phyloP scores from a whole-genome alignment of 805 yeast species.

The Alloascoidea hylecoeti region DNA sequence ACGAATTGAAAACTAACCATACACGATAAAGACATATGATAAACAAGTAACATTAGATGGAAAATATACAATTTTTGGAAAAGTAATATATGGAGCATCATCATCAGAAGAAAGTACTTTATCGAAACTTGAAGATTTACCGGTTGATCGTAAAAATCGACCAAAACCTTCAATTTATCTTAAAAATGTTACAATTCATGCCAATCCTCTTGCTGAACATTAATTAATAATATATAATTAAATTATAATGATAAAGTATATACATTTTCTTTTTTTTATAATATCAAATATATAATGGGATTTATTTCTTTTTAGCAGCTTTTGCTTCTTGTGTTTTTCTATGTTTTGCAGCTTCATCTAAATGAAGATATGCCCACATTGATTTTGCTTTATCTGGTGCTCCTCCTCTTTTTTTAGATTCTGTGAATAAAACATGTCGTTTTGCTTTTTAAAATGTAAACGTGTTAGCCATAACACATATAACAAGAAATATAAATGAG shows the following conservation, averaged over 20 bases:
- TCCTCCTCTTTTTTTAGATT: constrained; percentile 75
- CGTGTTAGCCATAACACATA: constrained; percentile 12
- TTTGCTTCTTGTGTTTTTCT: constrained; percentile 34
- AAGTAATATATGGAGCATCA: constrained; percentile 11
- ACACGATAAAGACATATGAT: constrained; percentile 11
- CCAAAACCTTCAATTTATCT: constrained; percentile 18
- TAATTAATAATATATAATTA: not conserved
- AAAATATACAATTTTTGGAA: constrained; percentile 14
- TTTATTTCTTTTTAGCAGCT: too few relatives aligned
- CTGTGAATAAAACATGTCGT: constrained; percentile 85
- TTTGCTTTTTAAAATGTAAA: constrained; percentile 35
- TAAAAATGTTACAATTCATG: constrained; percentile 22
- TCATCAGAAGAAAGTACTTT: constrained; percentile 14
- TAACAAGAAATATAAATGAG: constrained; percentile 2
- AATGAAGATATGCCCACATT: too few relatives aligned
- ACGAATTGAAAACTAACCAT: not conserved
- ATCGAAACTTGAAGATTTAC: constrained; percentile 12
- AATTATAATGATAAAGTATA: constrained; percentile 7
- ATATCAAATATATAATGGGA: constrained; percentile 23
- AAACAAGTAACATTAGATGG: constrained; percentile 14
- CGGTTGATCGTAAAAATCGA: constrained; percentile 21
- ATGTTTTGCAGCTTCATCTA: constrained; percentile 23
- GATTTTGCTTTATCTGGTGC: constrained; percentile 11
- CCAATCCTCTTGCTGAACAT: constrained; percentile 33
- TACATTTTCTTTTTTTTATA: constrained; percentile 8